Conservation (phyloP, 2,329 filamentous ascomycete species). For the Cryphonectria japonica region DNA sequence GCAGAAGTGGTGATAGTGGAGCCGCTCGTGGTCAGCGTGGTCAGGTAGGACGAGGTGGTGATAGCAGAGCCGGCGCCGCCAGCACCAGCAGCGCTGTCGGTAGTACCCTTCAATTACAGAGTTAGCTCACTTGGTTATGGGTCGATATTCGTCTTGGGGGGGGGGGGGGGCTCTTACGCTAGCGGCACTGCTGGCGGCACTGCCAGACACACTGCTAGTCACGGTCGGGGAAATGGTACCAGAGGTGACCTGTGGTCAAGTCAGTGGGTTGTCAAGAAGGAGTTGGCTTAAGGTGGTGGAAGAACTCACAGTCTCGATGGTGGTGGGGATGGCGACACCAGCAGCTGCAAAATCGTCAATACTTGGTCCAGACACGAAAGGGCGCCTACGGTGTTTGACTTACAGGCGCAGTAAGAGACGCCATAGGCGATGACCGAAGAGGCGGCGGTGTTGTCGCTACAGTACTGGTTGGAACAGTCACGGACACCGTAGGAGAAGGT, state of each 20-base stretch:
- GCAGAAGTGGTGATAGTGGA: slow-evolving; percentile 42
- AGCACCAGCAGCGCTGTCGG: slow-evolving; percentile 7
- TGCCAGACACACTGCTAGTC: slow-evolving; percentile 24
- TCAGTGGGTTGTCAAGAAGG: neutral
- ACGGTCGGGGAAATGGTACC: slow-evolving; percentile 33
- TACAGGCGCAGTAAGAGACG: slow-evolving; percentile 44
- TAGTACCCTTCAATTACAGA: slow-evolving; percentile 3
- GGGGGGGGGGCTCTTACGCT: slow-evolving; percentile 10
- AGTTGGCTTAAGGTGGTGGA: neutral
- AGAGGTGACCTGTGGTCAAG: slow-evolving; percentile 19
- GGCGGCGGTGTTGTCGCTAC: slow-evolving; percentile 41
- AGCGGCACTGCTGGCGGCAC: slow-evolving; percentile 17
- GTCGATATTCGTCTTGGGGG: slow-evolving; percentile 6
- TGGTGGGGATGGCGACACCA: slow-evolving; percentile 43
- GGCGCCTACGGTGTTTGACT: slow-evolving; percentile 25
- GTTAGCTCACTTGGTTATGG: neutral
- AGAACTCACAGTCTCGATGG: slow-evolving; percentile 32
- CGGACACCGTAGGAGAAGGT: slow-evolving; percentile 55
- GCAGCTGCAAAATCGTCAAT: slow-evolving; percentile 36
- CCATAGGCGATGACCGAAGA: slow-evolving; percentile 45
- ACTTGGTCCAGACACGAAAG: slow-evolving; percentile 10
- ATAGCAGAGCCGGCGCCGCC: slow-evolving; percentile 32
- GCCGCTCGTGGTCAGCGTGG: slow-evolving; percentile 41
- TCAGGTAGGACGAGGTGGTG: slow-evolving; percentile 45
- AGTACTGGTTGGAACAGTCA: slow-evolving; percentile 54